Conservation (phyloP, 75 land plant species). For the Selaginella tamariscina region DNA sequence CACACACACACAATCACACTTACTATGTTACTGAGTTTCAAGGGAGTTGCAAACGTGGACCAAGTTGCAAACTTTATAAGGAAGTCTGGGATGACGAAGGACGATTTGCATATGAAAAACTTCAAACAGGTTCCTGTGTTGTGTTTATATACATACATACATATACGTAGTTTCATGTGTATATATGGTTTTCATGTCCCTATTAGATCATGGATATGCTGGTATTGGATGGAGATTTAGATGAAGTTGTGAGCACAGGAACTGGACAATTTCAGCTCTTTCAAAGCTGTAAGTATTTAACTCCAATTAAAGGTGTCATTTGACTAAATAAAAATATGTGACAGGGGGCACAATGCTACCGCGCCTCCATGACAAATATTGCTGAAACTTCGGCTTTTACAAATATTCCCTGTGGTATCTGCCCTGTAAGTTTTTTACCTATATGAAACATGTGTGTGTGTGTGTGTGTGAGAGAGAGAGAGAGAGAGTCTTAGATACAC, state of each 20-base stretch:
- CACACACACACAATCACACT: too few relatives aligned
- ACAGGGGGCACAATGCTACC: constrained; percentile 31
- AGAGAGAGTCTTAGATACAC: background rate
- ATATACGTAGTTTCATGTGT: background rate
- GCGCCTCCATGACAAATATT: constrained; percentile 29
- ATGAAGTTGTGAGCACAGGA: constrained; percentile 47
- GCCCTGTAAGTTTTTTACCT: constrained; percentile 33
- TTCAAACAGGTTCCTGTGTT: constrained; percentile 28
- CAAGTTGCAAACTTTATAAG: constrained; percentile 29
- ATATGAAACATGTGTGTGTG: too few relatives aligned
- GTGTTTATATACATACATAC: background rate
- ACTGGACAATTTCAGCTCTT: constrained; percentile 25
- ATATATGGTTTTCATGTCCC: constrained; percentile 5
- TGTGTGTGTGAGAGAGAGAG: background rate
- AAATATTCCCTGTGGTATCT: constrained; percentile 86
- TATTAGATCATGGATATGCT: constrained; percentile 35
- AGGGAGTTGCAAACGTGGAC: constrained; percentile 46
- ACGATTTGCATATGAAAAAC: constrained; percentile 29
- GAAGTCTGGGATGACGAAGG: constrained; percentile 25
- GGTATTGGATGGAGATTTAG: constrained; percentile 46
- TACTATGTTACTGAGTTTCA: constrained; percentile 10
- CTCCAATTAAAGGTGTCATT: background rate
- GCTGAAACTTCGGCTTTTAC: constrained; percentile 46
- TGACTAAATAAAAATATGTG: background rate
- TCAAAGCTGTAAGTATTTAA: constrained; percentile 15